A percentile compares a stretch with the other conserved stretches of the same genome.
These are phyloP conservation scores for Casaregolazyma suthepensis DNA, from an alignment of 1,139 yeast genomes.

Conservation along the genomic window DNA sequence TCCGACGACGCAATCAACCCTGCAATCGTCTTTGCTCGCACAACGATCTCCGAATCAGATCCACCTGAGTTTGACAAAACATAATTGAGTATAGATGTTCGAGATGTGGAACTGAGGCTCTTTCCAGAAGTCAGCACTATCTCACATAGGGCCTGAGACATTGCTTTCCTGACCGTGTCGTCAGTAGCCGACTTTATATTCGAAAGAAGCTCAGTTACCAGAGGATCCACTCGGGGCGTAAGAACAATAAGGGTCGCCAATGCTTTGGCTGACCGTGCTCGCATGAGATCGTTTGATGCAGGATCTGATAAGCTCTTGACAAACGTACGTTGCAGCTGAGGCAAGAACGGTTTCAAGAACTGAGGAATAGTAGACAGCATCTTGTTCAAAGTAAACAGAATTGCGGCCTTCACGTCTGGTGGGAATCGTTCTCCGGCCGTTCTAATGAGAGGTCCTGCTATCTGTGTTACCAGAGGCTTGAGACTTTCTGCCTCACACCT, in stretches of 20 bases:
- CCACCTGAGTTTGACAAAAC: conserved; percentile 60
- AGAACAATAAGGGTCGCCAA: conserved; percentile 79
- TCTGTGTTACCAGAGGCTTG: conserved; percentile 84
- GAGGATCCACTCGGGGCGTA: conserved; percentile 92
- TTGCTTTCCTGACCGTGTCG: conserved; percentile 72
- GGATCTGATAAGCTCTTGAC: conserved; percentile 85
- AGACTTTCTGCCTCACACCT: conserved; percentile 78
- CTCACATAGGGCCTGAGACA: conserved; percentile 79
- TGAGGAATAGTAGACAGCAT: conserved; percentile 81
- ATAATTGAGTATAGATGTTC: conserved; percentile 60
- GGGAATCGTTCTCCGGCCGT: conserved; percentile 94
- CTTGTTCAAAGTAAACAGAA: conserved; percentile 73
- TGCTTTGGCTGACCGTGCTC: conserved; percentile 86
- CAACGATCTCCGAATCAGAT: conserved; percentile 1
- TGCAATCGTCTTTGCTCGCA: conserved; percentile 65
- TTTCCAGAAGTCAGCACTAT: conserved; percentile 77
- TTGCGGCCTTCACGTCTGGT: conserved; percentile 88
- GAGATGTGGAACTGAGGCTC: conserved; percentile 69
- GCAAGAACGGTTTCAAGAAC: conserved; percentile 89
- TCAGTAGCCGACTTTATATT: conserved; percentile 57
- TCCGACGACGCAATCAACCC: conserved; percentile 48
- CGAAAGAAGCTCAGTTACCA: conserved; percentile 72
- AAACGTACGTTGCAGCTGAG: conserved; percentile 95
- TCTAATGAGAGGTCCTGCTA: conserved; percentile 97
- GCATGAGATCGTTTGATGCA: conserved; percentile 52